These are phyloP conservation scores for Acacia crassicarpa DNA, from an alignment of 306 rosid species.

Conservation along the genomic window DNA sequence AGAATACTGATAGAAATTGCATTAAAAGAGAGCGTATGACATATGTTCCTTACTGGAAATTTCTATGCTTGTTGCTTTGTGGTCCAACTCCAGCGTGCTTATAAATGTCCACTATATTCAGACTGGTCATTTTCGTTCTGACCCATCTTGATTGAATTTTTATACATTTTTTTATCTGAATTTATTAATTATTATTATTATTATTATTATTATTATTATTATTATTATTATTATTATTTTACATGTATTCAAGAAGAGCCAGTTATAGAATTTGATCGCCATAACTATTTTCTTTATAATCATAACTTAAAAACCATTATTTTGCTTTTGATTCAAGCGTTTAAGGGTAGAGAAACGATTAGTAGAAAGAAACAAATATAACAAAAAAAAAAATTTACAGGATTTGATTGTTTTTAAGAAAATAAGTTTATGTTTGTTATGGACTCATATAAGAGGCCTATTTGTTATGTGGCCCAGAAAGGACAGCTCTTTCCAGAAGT, in stretches of 20 bases:
- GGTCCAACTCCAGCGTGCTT: constrained; percentile 29
- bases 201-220: no score
- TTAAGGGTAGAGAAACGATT: neutral
- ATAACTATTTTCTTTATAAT: no score
- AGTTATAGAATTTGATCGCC: no score
- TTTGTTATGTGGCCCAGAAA: no score
- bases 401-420: no score
- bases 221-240: no score
- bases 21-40: constrained; percentile 43
- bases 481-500: no score
- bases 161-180: no score
- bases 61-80: constrained; percentile 28
- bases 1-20: constrained; percentile 32
- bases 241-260: neutral
- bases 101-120: neutral
- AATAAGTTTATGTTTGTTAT: no score
- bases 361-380: neutral
- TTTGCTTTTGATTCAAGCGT: neutral
- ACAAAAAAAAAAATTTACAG: no score
- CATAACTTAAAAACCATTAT: neutral
- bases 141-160: neutral
- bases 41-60: constrained; percentile 48
- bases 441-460: no score
- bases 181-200: no score
- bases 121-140: neutral